Base-by-base conservation (phyloP, 179 eudicot genomes). In the Dionaea muscipula region DNA sequence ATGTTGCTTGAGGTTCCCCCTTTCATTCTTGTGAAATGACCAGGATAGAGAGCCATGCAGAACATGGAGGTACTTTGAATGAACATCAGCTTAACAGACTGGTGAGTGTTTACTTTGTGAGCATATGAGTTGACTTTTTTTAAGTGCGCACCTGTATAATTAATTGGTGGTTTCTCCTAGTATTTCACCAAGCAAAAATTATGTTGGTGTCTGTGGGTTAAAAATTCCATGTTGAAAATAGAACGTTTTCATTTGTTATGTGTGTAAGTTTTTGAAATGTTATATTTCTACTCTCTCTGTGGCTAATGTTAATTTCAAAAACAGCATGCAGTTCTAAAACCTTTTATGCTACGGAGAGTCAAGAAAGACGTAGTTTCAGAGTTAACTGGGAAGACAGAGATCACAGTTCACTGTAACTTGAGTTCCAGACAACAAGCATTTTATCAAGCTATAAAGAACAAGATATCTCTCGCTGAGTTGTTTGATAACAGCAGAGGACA, bases 21-120 rank as follows among this genome's bases (percentile, higher is more conserved):
- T 60, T 26, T 55, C 31, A 61, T 71, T 59, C 33, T 46, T 58
- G 41, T 54, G n/a, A 31, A 66, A 16, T 64, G 55, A 61, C 35
- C 85, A 91, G 98, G 72, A 91, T 91, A 50, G 98, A 91, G 76
- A 75, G 81, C 73, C 98, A 91, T 75, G 98, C 98, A 16, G 98
- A 91, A 64, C 98, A 91, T 71, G 98, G 98, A 53, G 98, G 98
- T 68, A 86, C 98, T 48, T 84, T 91, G 63, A 91, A 91, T 62
- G 98, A 91, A 64, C 98, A 91, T 67, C 98, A 91, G 81, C 79
- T 91, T 57, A 91, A 73, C 67, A 81, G 98, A 84, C 64, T 91
- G 95, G 98, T 91, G 66, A 80, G 90, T 68, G 38, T 49, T 51
- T 52, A 15, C 17, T 37, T 47, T 36, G 15, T 25, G 36, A 58